A percentile compares a stretch with the other conserved stretches of the same genome.
These are phyloP conservation scores for Moesziomyces aphidis DNA, from an alignment of 1,284 basidiomycete genomes.

Conservation along the genomic window DNA sequence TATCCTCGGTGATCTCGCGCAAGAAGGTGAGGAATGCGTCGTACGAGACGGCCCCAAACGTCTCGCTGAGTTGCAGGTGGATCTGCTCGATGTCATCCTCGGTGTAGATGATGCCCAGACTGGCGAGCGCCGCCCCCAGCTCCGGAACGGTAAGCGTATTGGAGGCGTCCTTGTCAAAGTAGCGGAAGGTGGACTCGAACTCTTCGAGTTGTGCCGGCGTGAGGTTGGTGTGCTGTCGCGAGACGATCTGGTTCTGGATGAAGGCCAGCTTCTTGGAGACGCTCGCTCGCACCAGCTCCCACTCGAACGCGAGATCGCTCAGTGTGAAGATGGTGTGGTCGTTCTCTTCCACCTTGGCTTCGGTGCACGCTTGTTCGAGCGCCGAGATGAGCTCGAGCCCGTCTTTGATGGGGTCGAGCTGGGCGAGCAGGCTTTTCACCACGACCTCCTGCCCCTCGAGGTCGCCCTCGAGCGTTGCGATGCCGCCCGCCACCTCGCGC, in stretches of 20 bases:
- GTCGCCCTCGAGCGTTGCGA: conserved; percentile 54
- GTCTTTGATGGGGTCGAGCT: conserved; percentile 46
- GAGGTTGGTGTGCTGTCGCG: conserved; percentile 87
- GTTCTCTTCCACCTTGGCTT: conserved; percentile 97
- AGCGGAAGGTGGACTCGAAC: conserved; percentile 96
- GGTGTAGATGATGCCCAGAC: conserved; percentile 89
- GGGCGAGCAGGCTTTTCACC: conserved; percentile 43
- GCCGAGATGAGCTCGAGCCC: conserved; percentile 30
- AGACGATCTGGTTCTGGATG: conserved; percentile 97
- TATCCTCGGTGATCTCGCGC: conserved; percentile 90
- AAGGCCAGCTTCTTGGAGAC: conserved; percentile 91
- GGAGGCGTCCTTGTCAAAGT: conserved; percentile 92
- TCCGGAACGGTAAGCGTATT: conserved; percentile 88
- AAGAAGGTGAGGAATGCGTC: conserved; percentile 95
- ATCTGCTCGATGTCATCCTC: conserved; percentile 89
- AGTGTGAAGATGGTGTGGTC: conserved; percentile 92
- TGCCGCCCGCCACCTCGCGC: conserved; percentile 46
- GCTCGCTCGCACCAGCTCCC: conserved; percentile 82
- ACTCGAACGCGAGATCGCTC: conserved; percentile 90
- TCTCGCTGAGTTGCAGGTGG: conserved; percentile 82
- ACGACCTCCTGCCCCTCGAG: conserved; percentile 46
- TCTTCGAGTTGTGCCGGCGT: conserved; percentile 96
- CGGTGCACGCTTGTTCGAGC: conserved; percentile 75
- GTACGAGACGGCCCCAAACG: conserved; percentile 89
- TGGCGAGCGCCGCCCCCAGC: conserved; percentile 91